Percentiles rank a stretch among this genome's conserved stretches.
Conservation (phyloP, 441 rosid genomes). For the Geranium incanum region DNA sequence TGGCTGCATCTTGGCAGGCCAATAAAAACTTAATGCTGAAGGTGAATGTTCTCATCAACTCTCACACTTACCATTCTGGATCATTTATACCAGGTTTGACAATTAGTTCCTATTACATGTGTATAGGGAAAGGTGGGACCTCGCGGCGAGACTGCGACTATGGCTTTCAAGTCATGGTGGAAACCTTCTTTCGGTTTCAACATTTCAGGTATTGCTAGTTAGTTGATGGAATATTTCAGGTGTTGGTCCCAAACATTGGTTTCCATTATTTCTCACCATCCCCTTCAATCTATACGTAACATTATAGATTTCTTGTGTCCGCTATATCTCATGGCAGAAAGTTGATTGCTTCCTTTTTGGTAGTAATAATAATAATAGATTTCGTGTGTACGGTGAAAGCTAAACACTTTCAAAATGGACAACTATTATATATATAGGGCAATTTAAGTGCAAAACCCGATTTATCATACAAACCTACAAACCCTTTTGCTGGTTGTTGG, state of each 20-base stretch:
- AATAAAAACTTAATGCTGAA: slow-evolving; percentile 84
- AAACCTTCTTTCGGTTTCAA: slow-evolving; percentile 82
- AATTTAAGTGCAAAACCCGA: too few relatives aligned
- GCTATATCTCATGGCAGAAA: too few relatives aligned
- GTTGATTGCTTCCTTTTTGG: too few relatives aligned
- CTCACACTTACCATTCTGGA: slow-evolving; percentile 2
- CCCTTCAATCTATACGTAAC: too few relatives aligned
- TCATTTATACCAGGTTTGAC: neutral
- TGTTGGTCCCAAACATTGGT: neutral
- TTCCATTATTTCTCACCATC: neutral
- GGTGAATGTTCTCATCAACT: slow-evolving; percentile 31
- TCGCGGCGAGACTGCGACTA: slow-evolving; percentile 57
- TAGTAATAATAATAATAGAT: too few relatives aligned
- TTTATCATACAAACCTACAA: too few relatives aligned
- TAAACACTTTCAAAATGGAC: too few relatives aligned
- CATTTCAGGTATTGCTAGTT: slow-evolving; percentile 47
- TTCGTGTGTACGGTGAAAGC: too few relatives aligned
- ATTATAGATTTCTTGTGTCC: too few relatives aligned
- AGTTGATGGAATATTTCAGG: neutral
- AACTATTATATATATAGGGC: too few relatives aligned
- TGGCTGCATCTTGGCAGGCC: slow-evolving; percentile 96
- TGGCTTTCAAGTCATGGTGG: slow-evolving; percentile 98
- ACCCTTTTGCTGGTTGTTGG: too few relatives aligned
- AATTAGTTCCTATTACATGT: neutral
- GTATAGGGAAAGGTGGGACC: slow-evolving; percentile 86